Evolutionary conservation across 306 rosid genomes (phyloP).

Genomic region (Acacia acuminata): DNA sequence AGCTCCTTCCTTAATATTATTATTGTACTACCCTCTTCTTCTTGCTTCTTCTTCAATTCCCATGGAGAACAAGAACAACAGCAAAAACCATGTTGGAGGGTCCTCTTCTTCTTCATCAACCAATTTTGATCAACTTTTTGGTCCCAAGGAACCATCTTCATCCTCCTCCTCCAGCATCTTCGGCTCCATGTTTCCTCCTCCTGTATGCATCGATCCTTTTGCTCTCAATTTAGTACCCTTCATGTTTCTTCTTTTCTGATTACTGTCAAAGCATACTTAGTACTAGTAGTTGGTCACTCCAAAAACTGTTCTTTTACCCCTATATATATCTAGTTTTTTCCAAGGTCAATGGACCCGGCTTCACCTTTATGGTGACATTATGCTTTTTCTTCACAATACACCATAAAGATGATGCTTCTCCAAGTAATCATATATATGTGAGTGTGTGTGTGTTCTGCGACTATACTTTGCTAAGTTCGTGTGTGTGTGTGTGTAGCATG

Average conservation of each 20-base stretch:
- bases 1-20: not conserved
- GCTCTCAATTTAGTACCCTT: not conserved
- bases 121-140: slow-evolving; percentile 73
- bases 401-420: not conserved
- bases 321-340: not conserved
- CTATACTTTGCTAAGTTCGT: not conserved
- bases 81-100: slow-evolving; percentile 43
- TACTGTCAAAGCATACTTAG: not conserved
- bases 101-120: slow-evolving; percentile 52
- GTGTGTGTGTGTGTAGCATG: too few species aligned
- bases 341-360: not conserved
- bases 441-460: not conserved
- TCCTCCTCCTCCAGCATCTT: slow-evolving; percentile 55
- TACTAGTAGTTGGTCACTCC: not conserved
- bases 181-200: slow-evolving; percentile 68
- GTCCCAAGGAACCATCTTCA: slow-evolving; percentile 54
- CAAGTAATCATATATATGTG: too few species aligned
- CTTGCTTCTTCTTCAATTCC: not conserved
- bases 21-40: not conserved
- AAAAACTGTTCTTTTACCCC: not conserved
- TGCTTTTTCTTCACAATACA: not conserved
- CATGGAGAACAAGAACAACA: slow-evolving; percentile 32
- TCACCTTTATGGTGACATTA: not conserved
- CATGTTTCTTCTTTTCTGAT: not conserved
- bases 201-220: slow-evolving; percentile 44